A percentile compares a stretch with the other conserved stretches of the same genome.
Conservation (phyloP, 2,329 filamentous ascomycete genomes). For the Coniochaeta hoffmannii region DNA sequence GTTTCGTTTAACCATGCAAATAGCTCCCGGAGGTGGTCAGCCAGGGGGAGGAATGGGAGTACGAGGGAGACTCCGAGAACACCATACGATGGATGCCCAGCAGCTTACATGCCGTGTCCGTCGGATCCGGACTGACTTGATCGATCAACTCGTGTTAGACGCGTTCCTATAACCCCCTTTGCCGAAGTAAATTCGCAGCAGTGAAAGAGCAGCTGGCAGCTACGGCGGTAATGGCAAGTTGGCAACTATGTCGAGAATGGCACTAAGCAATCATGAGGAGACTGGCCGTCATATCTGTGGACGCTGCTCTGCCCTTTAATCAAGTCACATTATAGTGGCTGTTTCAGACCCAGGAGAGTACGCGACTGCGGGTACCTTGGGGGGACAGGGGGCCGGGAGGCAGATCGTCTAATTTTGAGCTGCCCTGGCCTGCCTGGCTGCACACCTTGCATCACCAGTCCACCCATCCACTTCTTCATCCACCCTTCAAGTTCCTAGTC, state of each 20-base stretch:
- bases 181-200: too few species aligned
- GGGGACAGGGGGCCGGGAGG: neutral
- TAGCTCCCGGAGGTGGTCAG: neutral
- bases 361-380: too few species aligned
- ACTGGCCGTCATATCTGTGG: neutral
- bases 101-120: neutral
- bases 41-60: neutral
- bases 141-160: neutral
- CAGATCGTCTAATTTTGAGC: neutral
- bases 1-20: neutral
- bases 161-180: neutral
- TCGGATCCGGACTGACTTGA: neutral
- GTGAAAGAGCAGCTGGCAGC: neutral
- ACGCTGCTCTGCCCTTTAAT: neutral
- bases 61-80: neutral
- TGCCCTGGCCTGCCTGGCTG: neutral
- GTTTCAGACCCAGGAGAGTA: neutral
- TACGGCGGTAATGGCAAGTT: neutral
- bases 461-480: neutral
- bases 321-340: neutral
- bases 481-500: neutral
- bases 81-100: neutral
- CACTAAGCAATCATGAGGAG: too few species aligned
- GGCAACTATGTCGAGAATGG: too few species aligned
- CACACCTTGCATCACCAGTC: neutral